Base-by-base conservation (phyloP, 768 basidiomycete genomes). In the Tephrocybe rancida region DNA sequence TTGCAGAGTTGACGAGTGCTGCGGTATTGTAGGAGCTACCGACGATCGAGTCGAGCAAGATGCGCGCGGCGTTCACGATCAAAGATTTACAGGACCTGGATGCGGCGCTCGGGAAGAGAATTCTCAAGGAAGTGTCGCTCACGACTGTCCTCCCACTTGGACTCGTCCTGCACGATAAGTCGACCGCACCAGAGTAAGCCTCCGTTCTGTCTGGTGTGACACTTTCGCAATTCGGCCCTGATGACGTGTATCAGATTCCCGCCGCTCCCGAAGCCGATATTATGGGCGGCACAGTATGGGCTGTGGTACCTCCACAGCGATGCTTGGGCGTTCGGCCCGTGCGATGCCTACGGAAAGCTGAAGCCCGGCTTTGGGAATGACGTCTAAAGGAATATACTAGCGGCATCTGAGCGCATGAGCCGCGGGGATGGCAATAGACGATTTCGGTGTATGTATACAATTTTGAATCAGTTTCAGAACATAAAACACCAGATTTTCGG, bases 291-390 rank as follows among this genome's bases (percentile, higher is more conserved):
- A 5, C 49, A 60, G 41, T 67, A 60, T 37, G 67, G 61, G 50
- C 61, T 66, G 24, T 65, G 55, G 7, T 46, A 63, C 37, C 61
- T 50, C 29, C 58, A 68, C 43, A 59, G 52, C 19, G 64, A 66
- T 5, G 61, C 67, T 10, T 71, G 70, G 67, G 64, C 56, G 13
- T 71, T 69, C 45, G 68, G 63, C 3, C 64, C 68, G 2, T 57
- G 61, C 13, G 68, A 69, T 60, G 49, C 66, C 19, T 45, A 59
- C 30, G 67, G 68, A 11, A 64, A 54, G 22, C 22, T 54, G 19
- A 54, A 54, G 16, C 45, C 52, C 13, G 41, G 50, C 11, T 44
- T 51, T 44, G 42, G 30, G n/a, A 51, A 51, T 44, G 32, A 44
- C 13, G 21, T 8, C 9, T 22, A 41, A 48, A n/a, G n/a, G n/a